Evolutionary conservation across 768 basidiomycete species (phyloP), one percentile per base, ranked within the genome.

Genomic region (Amanita jacksonii): DNA sequence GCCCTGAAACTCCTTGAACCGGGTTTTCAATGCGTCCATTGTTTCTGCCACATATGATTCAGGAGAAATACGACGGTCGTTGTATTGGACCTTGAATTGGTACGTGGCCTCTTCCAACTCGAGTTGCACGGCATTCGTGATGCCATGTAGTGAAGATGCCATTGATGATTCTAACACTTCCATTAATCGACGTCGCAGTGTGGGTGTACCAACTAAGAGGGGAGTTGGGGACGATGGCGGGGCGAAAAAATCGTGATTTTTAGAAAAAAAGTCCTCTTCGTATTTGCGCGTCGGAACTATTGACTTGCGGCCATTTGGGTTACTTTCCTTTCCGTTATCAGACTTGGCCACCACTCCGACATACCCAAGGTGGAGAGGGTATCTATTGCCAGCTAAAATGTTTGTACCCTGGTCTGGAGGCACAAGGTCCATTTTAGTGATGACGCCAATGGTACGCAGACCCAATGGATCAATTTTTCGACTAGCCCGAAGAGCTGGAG

Each of bases 341-440:
- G 81, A 72, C 62, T 94, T 97, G 53, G 89, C 78, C 2, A 99
- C 87, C 16, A 99, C 94, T 18, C 96, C 96, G 19, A 99, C 87
- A 54, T 99, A 98, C 10, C 96, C 96, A 0, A 99, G 75, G 53
- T 96, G 91, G 8, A 99, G 72, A n/a, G 96, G 96, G 56, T 99
- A 99, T 40, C 91, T 72, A 57, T 94, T 92, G 0, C 92, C 92
- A 12, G 78, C 66, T 9, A 99, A 68, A 47, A 98, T 90, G 25
- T 59, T 51, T 0, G 81, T 85, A 8, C 94, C 96, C 48, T 82
- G 74, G 43, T 87, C 84, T 3, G 94, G 77, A 31, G 81, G 71
- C 13, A 99, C 91, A 25, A 99, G 70, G 59, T 99, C 96, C 96
- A 99, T 97, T 73, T 99, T 99, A 16, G 96, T 99, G 33, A 99